These are phyloP conservation scores for Collybia sp. DNA, from an alignment of 768 basidiomycete genomes.

Conservation along the genomic window DNA sequence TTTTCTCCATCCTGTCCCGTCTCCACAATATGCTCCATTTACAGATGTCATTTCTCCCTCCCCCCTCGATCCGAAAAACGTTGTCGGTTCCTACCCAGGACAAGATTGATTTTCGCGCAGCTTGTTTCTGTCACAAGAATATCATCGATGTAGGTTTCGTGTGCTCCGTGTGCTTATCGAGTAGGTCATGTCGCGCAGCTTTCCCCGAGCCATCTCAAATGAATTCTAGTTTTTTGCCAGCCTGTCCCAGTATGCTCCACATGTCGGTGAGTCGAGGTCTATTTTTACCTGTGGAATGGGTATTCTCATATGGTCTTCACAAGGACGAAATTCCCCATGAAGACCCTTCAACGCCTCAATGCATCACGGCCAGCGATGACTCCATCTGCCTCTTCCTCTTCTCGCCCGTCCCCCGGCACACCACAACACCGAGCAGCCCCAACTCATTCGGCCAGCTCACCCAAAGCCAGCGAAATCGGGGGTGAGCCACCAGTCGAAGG, in stretches of 20 bases:
- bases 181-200: constrained; percentile 43
- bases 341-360: constrained; percentile 81
- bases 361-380: constrained; percentile 38
- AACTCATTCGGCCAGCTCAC: constrained; percentile 5
- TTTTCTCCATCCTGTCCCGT: constrained; percentile 1
- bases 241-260: constrained; percentile 93
- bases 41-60: constrained; percentile 75
- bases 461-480: constrained; percentile 15
- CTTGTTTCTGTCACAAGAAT: constrained; percentile 98
- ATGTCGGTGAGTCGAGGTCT: constrained; percentile 62
- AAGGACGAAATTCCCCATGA: constrained; percentile 94
- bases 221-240: constrained; percentile 80
- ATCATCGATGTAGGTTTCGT: constrained; percentile 97
- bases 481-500: not conserved
- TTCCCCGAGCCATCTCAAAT: not conserved
- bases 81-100: constrained; percentile 90
- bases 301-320: constrained; percentile 3
- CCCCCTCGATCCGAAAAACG: constrained; percentile 61
- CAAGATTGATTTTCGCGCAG: constrained; percentile 93
- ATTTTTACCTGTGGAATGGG: constrained; percentile 3
- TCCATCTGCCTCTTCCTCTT: constrained; percentile 9
- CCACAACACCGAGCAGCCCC: constrained; percentile 23
- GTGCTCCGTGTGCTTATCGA: constrained; percentile 97
- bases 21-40: constrained; percentile 5
- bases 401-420: constrained; percentile 27